Conservation (phyloP, 805 yeast genomes). For the Cyberlindnera japonica region DNA sequence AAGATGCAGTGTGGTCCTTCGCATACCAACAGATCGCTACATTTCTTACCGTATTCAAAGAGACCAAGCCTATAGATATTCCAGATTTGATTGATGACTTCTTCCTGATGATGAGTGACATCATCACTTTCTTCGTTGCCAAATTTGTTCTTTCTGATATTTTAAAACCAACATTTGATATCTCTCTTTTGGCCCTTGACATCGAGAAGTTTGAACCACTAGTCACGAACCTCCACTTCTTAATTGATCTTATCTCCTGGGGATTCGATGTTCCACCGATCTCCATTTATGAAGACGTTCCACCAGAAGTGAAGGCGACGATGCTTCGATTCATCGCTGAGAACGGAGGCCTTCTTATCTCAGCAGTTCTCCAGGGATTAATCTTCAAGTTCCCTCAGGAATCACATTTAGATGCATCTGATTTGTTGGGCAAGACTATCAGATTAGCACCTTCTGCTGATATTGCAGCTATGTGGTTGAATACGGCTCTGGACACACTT, state of each 20-base stretch:
- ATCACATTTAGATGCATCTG: constrained; percentile 69
- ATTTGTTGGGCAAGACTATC: constrained; percentile 62
- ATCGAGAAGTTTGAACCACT: constrained; percentile 72
- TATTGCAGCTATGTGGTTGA: constrained; percentile 51
- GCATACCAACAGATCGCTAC: constrained; percentile 60
- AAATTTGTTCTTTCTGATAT: constrained; percentile 44
- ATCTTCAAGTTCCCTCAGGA: constrained; percentile 70
- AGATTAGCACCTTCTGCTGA: constrained; percentile 44
- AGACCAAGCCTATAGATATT: constrained; percentile 23
- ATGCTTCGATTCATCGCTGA: constrained; percentile 44
- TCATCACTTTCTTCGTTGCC: constrained; percentile 69
- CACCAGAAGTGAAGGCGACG: constrained; percentile 48
- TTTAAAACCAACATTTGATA: constrained; percentile 50
- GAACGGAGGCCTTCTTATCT: constrained; percentile 54
- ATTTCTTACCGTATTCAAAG: constrained; percentile 46
- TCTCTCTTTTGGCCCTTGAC: constrained; percentile 51
- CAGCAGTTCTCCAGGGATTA: constrained; percentile 58
- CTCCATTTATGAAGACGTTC: constrained; percentile 56
- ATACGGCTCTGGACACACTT: constrained; percentile 48
- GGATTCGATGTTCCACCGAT: constrained; percentile 80
- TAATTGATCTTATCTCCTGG: constrained; percentile 82
- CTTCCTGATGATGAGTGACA: constrained; percentile 73
- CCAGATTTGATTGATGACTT: constrained; percentile 80
- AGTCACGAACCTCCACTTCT: constrained; percentile 63
- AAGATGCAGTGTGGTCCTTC: constrained; percentile 67